phyloP scores from a whole-genome alignment of 106 monocot genomes.

The Dioscorea dumetorum region DNA sequence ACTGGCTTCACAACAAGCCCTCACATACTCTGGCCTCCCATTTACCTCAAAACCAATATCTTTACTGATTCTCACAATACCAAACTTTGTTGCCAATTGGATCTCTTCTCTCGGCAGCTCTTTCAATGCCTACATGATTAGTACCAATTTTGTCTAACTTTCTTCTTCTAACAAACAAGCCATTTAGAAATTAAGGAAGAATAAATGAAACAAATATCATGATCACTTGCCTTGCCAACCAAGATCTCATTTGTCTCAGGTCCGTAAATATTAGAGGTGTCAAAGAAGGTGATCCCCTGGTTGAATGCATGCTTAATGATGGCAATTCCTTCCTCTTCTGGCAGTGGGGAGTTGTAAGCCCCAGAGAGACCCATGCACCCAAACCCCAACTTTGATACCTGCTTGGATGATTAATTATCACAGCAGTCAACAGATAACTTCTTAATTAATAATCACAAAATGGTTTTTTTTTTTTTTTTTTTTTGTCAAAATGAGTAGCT shows the following conservation, averaged over 20 bases:
- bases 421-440: too few relatives aligned
- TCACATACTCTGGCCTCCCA: conserved; percentile 42
- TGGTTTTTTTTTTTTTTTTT: too few relatives aligned
- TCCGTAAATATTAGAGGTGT: conserved; percentile 61
- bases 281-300: conserved; percentile 72
- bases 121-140: conserved; percentile 31
- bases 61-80: background rate
- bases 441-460: too few relatives aligned
- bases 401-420: background rate
- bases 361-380: conserved; percentile 71
- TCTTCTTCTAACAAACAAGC: too few relatives aligned
- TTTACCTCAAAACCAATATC: conserved; percentile 12
- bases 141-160: background rate
- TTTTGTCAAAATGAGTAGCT: background rate
- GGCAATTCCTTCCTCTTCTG: conserved; percentile 39
- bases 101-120: conserved; percentile 38
- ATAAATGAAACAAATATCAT: too few relatives aligned
- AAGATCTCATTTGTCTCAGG: conserved; percentile 37
- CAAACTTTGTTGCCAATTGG: conserved; percentile 50
- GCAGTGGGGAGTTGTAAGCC: conserved; percentile 37
- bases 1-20: conserved; percentile 65
- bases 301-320: conserved; percentile 61
- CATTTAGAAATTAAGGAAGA: background rate
- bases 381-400: conserved; percentile 66
- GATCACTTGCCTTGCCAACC: conserved; percentile 22